Conservation (phyloP, 2,329 filamentous ascomycete genomes). For the Ophiostoma triangulosporum region DNA sequence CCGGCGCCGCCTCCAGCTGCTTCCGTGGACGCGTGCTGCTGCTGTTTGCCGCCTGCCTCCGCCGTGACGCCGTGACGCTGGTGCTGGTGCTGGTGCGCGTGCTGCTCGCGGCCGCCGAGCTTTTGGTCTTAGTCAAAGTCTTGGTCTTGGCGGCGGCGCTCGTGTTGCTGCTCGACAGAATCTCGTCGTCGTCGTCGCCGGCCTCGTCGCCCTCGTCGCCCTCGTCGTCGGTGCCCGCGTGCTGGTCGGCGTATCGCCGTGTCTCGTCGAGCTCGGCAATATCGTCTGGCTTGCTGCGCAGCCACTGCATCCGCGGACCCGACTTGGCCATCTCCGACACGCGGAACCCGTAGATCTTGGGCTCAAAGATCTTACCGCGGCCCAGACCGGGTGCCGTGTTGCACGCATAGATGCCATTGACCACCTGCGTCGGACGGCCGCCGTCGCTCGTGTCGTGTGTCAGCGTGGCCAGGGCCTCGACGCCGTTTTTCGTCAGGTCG, state of each 20-base stretch:
- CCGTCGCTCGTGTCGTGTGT: constrained; percentile 7
- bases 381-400: constrained; percentile 88
- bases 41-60: constrained; percentile 16
- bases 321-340: constrained; percentile 83
- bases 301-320: constrained; percentile 93
- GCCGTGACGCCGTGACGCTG: neutral
- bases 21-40: constrained; percentile 28
- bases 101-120: neutral
- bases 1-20: constrained; percentile 12
- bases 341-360: constrained; percentile 90
- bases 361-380: constrained; percentile 73
- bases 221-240: constrained; percentile 43
- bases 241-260: constrained; percentile 37
- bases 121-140: neutral
- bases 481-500: constrained; percentile 63
- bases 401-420: constrained; percentile 76
- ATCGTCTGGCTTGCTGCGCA: constrained; percentile 70
- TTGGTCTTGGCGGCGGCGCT: constrained; percentile 26
- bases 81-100: neutral
- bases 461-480: constrained; percentile 36
- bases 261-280: constrained; percentile 75
- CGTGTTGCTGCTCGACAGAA: constrained; percentile 24
- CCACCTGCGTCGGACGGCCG: constrained; percentile 18
- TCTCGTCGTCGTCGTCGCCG: constrained; percentile 43
- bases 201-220: constrained; percentile 39